These are phyloP conservation scores for Noccaea caerulescens DNA, from an alignment of 345 rosid species.

Conservation along the genomic window DNA sequence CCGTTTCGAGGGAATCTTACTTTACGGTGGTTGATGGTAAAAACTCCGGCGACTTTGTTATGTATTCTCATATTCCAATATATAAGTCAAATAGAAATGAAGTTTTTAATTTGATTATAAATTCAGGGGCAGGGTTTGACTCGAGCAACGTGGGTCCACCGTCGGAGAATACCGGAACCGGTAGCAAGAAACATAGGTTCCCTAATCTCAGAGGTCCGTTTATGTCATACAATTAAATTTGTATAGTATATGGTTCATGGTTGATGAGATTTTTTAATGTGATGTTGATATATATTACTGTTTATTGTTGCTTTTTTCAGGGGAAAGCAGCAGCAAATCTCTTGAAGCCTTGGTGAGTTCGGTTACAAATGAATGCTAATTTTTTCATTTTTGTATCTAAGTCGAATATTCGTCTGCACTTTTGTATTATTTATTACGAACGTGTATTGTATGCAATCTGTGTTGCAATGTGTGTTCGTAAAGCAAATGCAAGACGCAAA, in stretches of 20 bases:
- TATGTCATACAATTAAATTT: not conserved
- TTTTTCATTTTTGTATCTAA: not conserved
- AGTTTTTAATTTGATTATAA: not conserved
- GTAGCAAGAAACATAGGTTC: constrained; percentile 55
- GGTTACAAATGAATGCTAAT: not conserved
- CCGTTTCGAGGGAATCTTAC: constrained; percentile 78
- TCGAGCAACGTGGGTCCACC: constrained; percentile 52
- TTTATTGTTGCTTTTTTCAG: constrained; percentile 48
- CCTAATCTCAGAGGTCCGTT: constrained; percentile 71
- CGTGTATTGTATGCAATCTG: not conserved
- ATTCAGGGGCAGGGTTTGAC: constrained; percentile 59
- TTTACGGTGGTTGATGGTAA: constrained; percentile 67
- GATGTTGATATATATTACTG: not conserved
- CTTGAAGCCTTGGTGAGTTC: constrained; percentile 82
- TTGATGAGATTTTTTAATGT: not conserved
- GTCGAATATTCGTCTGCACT: not conserved
- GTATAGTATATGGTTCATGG: constrained; percentile 1
- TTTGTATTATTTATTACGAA: not conserved
- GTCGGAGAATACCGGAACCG: constrained; percentile 46
- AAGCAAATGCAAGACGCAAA: not conserved
- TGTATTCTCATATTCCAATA: not conserved
- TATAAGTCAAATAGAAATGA: not conserved
- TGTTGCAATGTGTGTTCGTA: not conserved
- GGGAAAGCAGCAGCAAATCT: constrained; percentile 71
- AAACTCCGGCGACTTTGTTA: not conserved